A percentile compares a stretch with the other conserved stretches of the same genome.
These are phyloP conservation scores for Saccharomyces hybrid DNA, from an alignment of 1,139 yeast genomes.

Conservation along the genomic window DNA sequence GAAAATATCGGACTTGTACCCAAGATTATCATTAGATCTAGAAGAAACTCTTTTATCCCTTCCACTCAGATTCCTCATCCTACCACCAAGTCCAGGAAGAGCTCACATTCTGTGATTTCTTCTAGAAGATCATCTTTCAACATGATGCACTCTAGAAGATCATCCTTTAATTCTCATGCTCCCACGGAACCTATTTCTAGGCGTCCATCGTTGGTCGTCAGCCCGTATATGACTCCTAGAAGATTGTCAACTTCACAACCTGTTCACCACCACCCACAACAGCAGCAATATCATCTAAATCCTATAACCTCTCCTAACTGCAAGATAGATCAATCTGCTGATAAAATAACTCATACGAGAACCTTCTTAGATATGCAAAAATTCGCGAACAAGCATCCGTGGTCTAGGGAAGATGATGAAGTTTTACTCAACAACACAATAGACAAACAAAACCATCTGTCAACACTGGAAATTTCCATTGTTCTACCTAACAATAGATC, in stretches of 20 bases:
- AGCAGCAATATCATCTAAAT: neutral
- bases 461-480: slow-evolving; percentile 68
- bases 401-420: slow-evolving; percentile 54
- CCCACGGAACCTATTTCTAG: neutral
- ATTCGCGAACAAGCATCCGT: slow-evolving; percentile 2
- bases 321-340: neutral
- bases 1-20: slow-evolving; percentile 32
- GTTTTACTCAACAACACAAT: slow-evolving; percentile 44
- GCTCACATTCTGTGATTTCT: slow-evolving; percentile 26
- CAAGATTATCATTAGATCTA: slow-evolving; percentile 29
- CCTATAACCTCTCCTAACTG: neutral
- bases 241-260: slow-evolving; percentile 9
- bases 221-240: slow-evolving; percentile 7
- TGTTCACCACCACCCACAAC: neutral
- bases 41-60: slow-evolving; percentile 28
- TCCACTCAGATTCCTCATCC: slow-evolving; percentile 3
- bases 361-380: slow-evolving; percentile 4
- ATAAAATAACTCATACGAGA: slow-evolving; percentile 1
- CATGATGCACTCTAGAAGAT: slow-evolving; percentile 24
- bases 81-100: slow-evolving; percentile 28
- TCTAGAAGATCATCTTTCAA: slow-evolving; percentile 30
- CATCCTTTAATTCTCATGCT: slow-evolving; percentile 13
- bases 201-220: neutral
- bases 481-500: slow-evolving; percentile 58
- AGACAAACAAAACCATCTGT: slow-evolving; percentile 44